Conservation (phyloP, 2,329 filamentous ascomycete genomes). For the Botrytis sinoallii region DNA sequence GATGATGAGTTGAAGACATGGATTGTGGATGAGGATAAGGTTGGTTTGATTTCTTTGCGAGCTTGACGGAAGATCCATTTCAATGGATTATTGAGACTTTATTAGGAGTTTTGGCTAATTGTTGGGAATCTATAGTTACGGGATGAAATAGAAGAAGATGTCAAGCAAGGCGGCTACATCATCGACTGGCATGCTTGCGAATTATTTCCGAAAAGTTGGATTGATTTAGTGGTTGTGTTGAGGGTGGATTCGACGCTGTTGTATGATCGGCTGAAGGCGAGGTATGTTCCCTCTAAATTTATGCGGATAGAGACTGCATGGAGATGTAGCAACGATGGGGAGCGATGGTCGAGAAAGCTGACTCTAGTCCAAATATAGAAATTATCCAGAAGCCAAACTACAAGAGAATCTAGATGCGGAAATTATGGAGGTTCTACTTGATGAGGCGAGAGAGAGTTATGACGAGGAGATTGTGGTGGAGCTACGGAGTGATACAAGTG, state of each 20-base stretch:
- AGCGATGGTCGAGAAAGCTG: background rate
- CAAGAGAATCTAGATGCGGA: constrained; percentile 96
- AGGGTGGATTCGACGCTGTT: constrained; percentile 75
- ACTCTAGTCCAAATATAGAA: constrained; percentile 44
- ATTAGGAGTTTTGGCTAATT: background rate
- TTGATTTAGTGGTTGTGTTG: constrained; percentile 91
- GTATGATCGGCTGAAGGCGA: constrained; percentile 76
- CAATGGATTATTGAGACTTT: background rate
- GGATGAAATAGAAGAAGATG: constrained; percentile 82
- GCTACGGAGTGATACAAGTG: constrained; percentile 73
- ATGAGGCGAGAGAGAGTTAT: constrained; percentile 86
- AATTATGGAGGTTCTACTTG: constrained; percentile 91
- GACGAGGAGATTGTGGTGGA: constrained; percentile 86
- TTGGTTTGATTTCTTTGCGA: background rate
- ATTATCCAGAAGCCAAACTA: constrained; percentile 81
- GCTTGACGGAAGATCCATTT: background rate
- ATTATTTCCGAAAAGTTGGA: constrained; percentile 87
- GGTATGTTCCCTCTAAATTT: constrained; percentile 46
- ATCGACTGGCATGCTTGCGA: constrained; percentile 99
- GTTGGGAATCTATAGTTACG: constrained; percentile 57
- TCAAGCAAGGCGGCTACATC: constrained; percentile 75
- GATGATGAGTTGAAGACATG: constrained; percentile 82
- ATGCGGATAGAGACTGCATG: background rate
- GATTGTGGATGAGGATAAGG: constrained; percentile 93
- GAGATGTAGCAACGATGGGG: background rate